Base-by-base conservation (phyloP, 805 yeast genomes). In the Starmerella etchellsii region DNA sequence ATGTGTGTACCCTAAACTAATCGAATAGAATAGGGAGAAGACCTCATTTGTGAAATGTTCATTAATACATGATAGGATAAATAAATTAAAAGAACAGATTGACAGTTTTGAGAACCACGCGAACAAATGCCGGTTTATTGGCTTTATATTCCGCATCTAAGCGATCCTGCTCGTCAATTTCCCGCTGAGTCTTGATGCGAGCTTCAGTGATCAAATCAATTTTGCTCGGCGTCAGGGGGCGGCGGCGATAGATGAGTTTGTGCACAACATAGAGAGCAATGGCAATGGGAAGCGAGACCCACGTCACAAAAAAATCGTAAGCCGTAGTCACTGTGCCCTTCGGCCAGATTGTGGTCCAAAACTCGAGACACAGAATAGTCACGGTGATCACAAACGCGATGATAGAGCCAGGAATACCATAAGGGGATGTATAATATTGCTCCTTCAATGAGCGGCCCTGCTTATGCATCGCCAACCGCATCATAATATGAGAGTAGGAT, bases 281-380 rank as follows among this genome's bases (percentile, higher is more conserved):
- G 14, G 56, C 53, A 18, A 65, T 57, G 10, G 66, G 66, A 11
- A 59, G 57, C 5, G 78, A 76, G 35, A 76, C 59, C 58, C 73
- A 75, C 43, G 66, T 61, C 57, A 67, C 63, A 64, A 76, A 74
- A 58, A 76, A 76, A 41, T 36, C 42, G 21, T 44, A 30, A 10
- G 67, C 69, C 34, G 47, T 51, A 19, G 68, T 59, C 3, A 40
- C 28, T 11, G 29, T 23, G 15, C 65, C 74, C 61, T 74, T 54
- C 41, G 94, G 94, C 68, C 67, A 80, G 31, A 79, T 61, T 7
- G 87, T 85, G 44, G 76, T 67, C 82, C 87, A 82, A 65, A 82
- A 78, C 63, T 81, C 87, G 26, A 84, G 81, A 41, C 71, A 62
- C 44, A 83, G 65, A 48, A 81, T 78, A 38, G 78, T 55, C 21